These are phyloP conservation scores for Hypoxylon sp. DNA, from an alignment of 2,329 filamentous ascomycete genomes.

Conservation along the genomic window DNA sequence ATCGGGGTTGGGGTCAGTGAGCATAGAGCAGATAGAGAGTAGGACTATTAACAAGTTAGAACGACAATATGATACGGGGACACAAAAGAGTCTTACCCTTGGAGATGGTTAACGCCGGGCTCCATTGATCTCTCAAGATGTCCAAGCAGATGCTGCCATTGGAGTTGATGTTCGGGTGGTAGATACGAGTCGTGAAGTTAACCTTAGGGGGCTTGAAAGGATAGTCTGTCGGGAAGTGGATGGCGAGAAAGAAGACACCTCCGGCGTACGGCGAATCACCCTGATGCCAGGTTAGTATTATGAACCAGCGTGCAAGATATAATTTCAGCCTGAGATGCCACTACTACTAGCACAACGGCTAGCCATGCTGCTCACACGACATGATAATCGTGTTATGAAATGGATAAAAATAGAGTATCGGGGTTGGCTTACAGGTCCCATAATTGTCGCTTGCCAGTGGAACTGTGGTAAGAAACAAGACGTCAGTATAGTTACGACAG, in stretches of 20 bases:
- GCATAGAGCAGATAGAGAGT: slow-evolving; percentile 99
- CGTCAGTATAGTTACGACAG: slow-evolving; percentile 52
- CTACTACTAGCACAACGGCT: background rate
- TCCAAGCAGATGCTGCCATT: slow-evolving; percentile 99
- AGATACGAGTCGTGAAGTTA: slow-evolving; percentile 99
- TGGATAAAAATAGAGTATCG: background rate
- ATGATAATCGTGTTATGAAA: background rate
- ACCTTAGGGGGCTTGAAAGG: slow-evolving; percentile 99
- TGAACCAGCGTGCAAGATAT: background rate
- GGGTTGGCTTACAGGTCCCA: slow-evolving; percentile 86
- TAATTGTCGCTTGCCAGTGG: slow-evolving; percentile 99
- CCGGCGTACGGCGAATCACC: slow-evolving; percentile 97
- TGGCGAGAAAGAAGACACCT: slow-evolving; percentile 98
- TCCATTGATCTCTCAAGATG: slow-evolving; percentile 99
- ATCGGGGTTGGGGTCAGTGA: slow-evolving; percentile 99
- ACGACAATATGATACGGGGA: slow-evolving; percentile 4
- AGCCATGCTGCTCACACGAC: background rate
- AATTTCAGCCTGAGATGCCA: background rate
- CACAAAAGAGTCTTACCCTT: slow-evolving; percentile 78
- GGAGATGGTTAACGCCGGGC: slow-evolving; percentile 96
- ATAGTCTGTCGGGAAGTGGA: slow-evolving; percentile 99
- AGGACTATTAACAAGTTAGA: slow-evolving; percentile 73
- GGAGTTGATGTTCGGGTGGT: slow-evolving; percentile 99
- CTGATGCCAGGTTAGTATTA: slow-evolving; percentile 64
- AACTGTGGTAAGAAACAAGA: slow-evolving; percentile 72